phyloP scores from a whole-genome alignment of 371 early-diverging fungal species.

The Fennellomyces sp. region DNA sequence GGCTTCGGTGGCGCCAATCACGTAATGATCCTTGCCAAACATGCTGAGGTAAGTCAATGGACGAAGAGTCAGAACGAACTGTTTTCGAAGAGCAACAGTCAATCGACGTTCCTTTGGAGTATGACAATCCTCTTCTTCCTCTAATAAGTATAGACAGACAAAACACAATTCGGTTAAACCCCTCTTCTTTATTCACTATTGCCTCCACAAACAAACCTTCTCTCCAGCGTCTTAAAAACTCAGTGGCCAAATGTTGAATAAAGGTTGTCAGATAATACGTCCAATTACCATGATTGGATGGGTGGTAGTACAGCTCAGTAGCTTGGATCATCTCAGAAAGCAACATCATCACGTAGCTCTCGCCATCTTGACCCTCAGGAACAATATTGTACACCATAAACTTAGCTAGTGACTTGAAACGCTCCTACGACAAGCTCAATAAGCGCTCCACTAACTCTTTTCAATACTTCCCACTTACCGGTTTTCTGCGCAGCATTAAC shows the following conservation, averaged over 20 bases:
- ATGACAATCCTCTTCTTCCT: constrained; percentile 57
- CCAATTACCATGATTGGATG: constrained; percentile 89
- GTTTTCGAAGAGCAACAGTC: constrained; percentile 50
- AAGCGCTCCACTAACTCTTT: neutral
- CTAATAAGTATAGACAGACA: constrained; percentile 25
- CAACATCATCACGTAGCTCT: constrained; percentile 51
- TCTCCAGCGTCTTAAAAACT: constrained; percentile 71
- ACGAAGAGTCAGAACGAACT: constrained; percentile 64
- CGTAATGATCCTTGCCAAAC: constrained; percentile 82
- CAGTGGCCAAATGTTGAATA: constrained; percentile 58
- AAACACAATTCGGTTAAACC: neutral
- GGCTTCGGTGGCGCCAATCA: constrained; percentile 67
- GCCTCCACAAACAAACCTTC: constrained; percentile 33
- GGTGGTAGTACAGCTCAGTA: constrained; percentile 87
- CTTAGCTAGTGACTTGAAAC: constrained; percentile 64
- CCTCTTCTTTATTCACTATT: neutral
- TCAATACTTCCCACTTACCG: constrained; percentile 20
- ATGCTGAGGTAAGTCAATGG: constrained; percentile 66
- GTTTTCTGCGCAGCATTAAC: constrained; percentile 44
- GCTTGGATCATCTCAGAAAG: constrained; percentile 80
- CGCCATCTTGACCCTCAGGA: constrained; percentile 33
- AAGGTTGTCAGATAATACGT: constrained; percentile 68
- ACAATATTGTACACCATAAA: constrained; percentile 82
- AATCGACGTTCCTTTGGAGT: constrained; percentile 65
- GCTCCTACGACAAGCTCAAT: constrained; percentile 3